Base-by-base conservation (phyloP, 1,284 basidiomycete genomes). In the Boletus nobilissimus region DNA sequence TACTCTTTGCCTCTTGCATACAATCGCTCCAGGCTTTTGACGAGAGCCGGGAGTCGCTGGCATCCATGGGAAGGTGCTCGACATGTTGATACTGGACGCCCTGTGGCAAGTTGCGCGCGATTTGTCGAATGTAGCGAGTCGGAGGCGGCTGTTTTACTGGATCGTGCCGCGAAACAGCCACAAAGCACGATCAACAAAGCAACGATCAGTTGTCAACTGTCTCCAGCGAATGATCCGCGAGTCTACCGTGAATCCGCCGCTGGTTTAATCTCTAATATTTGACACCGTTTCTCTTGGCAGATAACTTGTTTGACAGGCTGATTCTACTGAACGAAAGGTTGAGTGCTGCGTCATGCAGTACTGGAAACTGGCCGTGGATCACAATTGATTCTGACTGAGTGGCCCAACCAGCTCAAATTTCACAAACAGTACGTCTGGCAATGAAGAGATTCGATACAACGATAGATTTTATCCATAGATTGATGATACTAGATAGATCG, bases 141-240 rank as follows among this genome's bases (percentile, higher is more conserved):
- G 70, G 57, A 79, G 54, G n/a, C n/a, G n/a, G n/a, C n/a, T 34
- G 32, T 34, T 77, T 39, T 39, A 32, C 46, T 69, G 29, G 18
- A 43, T 62, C 72, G 77, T 43, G 63, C 51, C 64, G 46, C n/a
- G 51, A 70, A 39, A 36, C 57, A 32, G 51, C 48, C 62, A 34
- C 43, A 34, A 67, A 75, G 26, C 54, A 57, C 18, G 54, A 18
- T 39, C 32, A 57, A 66, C 70, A 64, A 73, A 24, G 46, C 40
- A 73, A 70, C 29, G 54, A 62, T 38, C 10, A 38, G 5, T 60
- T 57, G 72, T 40, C 36, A 40, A 46, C n/a, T 57, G 13, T 46
- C 64, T n/a, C 3, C 60, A 39, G 72, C 62, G 72, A 57, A 65
- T 43, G 34, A 13, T 32, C 69, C 73, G 69, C 70, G 73, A 43